Evolutionary conservation across 306 rosid species (phyloP).

Genomic region (Styphnolobium japonicum): DNA sequence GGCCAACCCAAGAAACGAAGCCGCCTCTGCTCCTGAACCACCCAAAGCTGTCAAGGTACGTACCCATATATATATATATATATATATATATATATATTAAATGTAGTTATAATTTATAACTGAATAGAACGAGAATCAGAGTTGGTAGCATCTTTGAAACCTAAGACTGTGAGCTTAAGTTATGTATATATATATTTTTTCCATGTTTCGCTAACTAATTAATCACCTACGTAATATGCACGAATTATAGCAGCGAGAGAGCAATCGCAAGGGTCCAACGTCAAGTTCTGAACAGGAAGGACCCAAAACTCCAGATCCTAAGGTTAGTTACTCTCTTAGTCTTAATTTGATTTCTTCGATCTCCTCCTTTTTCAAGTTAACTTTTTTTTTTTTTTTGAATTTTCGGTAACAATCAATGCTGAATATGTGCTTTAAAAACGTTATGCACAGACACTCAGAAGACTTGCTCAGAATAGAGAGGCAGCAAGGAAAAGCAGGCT

Average conservation of each 20-base stretch:
- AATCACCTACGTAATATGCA: conserved; percentile 2
- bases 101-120: not conserved
- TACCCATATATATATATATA: not conserved
- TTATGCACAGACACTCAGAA: conserved; percentile 68
- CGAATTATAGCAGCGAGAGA: conserved; percentile 53
- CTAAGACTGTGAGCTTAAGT: conserved; percentile 15
- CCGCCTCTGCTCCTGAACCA: conserved; percentile 45
- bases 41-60: conserved; percentile 60
- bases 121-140: conserved; percentile 5
- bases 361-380: not conserved
- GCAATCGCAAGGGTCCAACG: conserved; percentile 77
- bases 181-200: conserved; percentile 1
- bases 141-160: conserved; percentile 32
- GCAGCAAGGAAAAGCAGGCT: conserved; percentile 99
- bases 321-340: conserved; percentile 50
- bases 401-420: not conserved
- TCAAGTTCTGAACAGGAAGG: conserved; percentile 94
- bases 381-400: too few species aligned
- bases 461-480: conserved; percentile 99
- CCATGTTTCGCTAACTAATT: not conserved
- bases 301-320: conserved; percentile 91
- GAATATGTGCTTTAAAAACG: not conserved
- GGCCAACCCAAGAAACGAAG: conserved; percentile 52
- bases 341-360: not conserved
- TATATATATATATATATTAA: not conserved